phyloP scores from a whole-genome alignment of 2,329 filamentous ascomycete genomes.

The Parascedosporium putredinis region DNA sequence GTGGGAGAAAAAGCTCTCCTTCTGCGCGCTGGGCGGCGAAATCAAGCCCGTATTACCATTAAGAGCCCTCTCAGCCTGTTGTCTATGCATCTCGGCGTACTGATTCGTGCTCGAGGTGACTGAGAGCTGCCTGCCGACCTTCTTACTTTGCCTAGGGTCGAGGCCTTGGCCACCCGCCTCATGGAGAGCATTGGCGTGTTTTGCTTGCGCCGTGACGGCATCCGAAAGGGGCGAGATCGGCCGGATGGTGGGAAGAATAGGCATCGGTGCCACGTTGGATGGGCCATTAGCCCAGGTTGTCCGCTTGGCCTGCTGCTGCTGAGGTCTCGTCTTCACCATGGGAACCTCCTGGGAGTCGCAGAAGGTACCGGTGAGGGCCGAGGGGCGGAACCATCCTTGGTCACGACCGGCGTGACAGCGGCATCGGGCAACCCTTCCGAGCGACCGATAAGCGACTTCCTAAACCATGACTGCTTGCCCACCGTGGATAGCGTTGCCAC shows the following conservation, averaged over 20 bases:
- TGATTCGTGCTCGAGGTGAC: slow-evolving; percentile 87
- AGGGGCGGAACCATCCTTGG: slow-evolving; percentile 34
- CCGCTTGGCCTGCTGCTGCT: slow-evolving; percentile 59
- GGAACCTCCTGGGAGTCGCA: slow-evolving; percentile 29
- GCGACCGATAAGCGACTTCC: slow-evolving; percentile 81
- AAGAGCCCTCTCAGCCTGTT: slow-evolving; percentile 82
- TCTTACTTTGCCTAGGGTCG: slow-evolving; percentile 65
- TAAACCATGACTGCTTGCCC: slow-evolving; percentile 90
- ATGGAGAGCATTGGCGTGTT: slow-evolving; percentile 26
- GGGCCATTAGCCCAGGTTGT: slow-evolving; percentile 86
- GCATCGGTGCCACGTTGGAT: slow-evolving; percentile 78
- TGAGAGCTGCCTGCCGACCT: slow-evolving; percentile 89
- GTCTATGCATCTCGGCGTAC: slow-evolving; percentile 79
- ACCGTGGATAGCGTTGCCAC: slow-evolving; percentile 19
- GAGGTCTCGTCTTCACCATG: slow-evolving; percentile 25
- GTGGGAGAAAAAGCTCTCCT: slow-evolving; percentile 97
- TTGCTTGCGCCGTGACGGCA: slow-evolving; percentile 81
- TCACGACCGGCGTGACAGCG: slow-evolving; percentile 5
- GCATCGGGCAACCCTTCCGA: slow-evolving; percentile 40
- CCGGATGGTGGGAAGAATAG: slow-evolving; percentile 86
- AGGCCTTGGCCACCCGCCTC: slow-evolving; percentile 38
- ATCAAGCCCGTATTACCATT: slow-evolving; percentile 69
- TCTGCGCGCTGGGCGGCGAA: slow-evolving; percentile 69
- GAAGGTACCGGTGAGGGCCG: slow-evolving; percentile 34
- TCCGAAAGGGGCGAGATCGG: slow-evolving; percentile 96